These are phyloP conservation scores for Phalaenopsis equestris DNA, from an alignment of 106 monocot genomes.

Conservation along the genomic window DNA sequence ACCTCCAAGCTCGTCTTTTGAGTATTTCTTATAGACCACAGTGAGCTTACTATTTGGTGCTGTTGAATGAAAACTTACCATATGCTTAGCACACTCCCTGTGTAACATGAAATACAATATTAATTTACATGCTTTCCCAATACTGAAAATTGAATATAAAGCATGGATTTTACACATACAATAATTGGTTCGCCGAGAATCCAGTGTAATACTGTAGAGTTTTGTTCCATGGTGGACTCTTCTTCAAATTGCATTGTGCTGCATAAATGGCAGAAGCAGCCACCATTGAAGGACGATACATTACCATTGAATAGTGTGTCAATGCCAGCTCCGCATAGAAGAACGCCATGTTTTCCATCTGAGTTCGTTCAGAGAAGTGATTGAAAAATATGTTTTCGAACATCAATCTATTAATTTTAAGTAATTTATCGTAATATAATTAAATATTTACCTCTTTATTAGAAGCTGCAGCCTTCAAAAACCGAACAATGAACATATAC, in stretches of 20 bases:
- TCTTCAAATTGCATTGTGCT: conserved; percentile 42
- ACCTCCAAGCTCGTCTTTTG: conserved; percentile 16
- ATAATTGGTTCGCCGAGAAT: conserved; percentile 34
- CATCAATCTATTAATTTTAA: background rate
- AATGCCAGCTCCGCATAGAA: conserved; percentile 54
- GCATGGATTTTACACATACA: conserved; percentile 28
- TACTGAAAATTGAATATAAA: background rate
- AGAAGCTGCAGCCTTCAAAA: conserved; percentile 39
- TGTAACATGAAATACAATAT: background rate
- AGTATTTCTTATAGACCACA: conserved; percentile 54
- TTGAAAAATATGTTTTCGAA: background rate
- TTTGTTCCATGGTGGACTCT: conserved; percentile 45
- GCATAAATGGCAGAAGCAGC: conserved; percentile 65
- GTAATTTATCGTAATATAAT: background rate
- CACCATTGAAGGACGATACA: conserved; percentile 39
- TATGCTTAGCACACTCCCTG: conserved; percentile 29
- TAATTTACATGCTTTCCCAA: background rate
- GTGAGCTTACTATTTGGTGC: conserved; percentile 40
- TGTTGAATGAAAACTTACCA: conserved; percentile 27
- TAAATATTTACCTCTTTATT: conserved; percentile 37
- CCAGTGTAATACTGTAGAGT: conserved; percentile 47
- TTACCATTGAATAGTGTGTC: conserved; percentile 44
- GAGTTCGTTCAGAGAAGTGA: background rate
- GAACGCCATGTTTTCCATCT: conserved; percentile 58
- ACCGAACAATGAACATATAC: conserved; percentile 53